These are phyloP conservation scores for Torrubiella hemipterigena DNA, from an alignment of 2,329 filamentous ascomycete genomes.

Conservation along the genomic window DNA sequence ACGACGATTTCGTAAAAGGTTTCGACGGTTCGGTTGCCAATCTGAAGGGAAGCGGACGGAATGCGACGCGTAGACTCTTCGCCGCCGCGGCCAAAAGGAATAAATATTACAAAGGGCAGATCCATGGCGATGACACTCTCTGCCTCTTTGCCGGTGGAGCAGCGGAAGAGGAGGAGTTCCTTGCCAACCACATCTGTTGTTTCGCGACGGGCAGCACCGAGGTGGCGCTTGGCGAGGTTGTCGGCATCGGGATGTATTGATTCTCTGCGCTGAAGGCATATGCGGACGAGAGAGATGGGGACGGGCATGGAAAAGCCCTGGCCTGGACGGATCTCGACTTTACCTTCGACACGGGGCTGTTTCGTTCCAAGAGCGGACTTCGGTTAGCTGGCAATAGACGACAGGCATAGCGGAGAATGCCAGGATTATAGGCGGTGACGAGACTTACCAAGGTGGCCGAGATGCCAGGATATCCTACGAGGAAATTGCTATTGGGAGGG, in stretches of 20 bases:
- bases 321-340: constrained; percentile 87
- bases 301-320: constrained; percentile 81
- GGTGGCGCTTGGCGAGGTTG: constrained; percentile 81
- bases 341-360: constrained; percentile 92
- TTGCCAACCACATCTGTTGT: constrained; percentile 89
- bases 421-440: constrained; percentile 6
- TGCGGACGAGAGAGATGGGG: constrained; percentile 81
- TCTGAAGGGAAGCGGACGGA: constrained; percentile 80
- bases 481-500: constrained; percentile 90
- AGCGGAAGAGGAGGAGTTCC: constrained; percentile 85
- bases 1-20: constrained; percentile 96
- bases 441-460: constrained; percentile 83
- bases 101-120: constrained; percentile 91
- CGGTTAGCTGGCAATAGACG: constrained; percentile 6
- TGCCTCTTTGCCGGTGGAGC: constrained; percentile 68
- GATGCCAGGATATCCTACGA: constrained; percentile 95
- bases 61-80: constrained; percentile 84
- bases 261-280: constrained; percentile 86
- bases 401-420: constrained; percentile 9
- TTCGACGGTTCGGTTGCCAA: constrained; percentile 88
- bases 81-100: constrained; percentile 83
- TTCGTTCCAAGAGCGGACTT: neutral
- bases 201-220: constrained; percentile 83
- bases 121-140: constrained; percentile 94
- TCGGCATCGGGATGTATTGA: constrained; percentile 95